phyloP scores from a whole-genome alignment of 2,329 filamentous ascomycete species.

The Talaromyces sp. region DNA sequence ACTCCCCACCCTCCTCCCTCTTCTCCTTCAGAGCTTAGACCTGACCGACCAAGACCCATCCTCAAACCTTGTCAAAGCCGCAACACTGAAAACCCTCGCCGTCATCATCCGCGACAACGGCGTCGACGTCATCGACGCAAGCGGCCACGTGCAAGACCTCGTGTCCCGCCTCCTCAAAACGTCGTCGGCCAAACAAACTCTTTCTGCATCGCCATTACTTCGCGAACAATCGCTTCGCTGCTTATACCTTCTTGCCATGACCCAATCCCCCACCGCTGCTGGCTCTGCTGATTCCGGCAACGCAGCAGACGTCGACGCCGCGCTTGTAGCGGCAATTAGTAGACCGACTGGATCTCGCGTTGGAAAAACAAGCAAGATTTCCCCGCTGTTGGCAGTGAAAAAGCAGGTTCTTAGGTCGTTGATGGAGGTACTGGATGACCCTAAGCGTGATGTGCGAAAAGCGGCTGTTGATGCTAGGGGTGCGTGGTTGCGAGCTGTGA shows the following conservation, averaged over 20 bases:
- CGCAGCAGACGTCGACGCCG: slow-evolving; percentile 1
- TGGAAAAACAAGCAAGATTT: slow-evolving; percentile 21
- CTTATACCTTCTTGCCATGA: slow-evolving; percentile 33
- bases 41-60: not conserved
- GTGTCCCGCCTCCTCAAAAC: slow-evolving; percentile 53
- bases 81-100: slow-evolving; percentile 55
- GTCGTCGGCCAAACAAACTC: not conserved
- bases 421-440: slow-evolving; percentile 55
- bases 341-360: slow-evolving; percentile 6
- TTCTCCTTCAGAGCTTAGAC: slow-evolving; percentile 61
- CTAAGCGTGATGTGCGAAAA: slow-evolving; percentile 57
- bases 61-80: slow-evolving; percentile 49
- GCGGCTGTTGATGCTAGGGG: slow-evolving; percentile 58
- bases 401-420: slow-evolving; percentile 54
- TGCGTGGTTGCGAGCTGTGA: slow-evolving; percentile 54
- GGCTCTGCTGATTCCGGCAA: slow-evolving; percentile 3
- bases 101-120: slow-evolving; percentile 56
- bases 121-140: slow-evolving; percentile 42
- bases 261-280: slow-evolving; percentile 15
- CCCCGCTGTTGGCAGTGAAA: slow-evolving; percentile 52
- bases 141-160: slow-evolving; percentile 54
- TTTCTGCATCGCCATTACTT: slow-evolving; percentile 15
- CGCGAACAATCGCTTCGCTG: slow-evolving; percentile 33
- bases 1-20: slow-evolving; percentile 52
- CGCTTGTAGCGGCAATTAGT: not conserved